These are phyloP conservation scores for Suillus discolor DNA, from an alignment of 768 basidiomycete genomes.

Conservation along the genomic window DNA sequence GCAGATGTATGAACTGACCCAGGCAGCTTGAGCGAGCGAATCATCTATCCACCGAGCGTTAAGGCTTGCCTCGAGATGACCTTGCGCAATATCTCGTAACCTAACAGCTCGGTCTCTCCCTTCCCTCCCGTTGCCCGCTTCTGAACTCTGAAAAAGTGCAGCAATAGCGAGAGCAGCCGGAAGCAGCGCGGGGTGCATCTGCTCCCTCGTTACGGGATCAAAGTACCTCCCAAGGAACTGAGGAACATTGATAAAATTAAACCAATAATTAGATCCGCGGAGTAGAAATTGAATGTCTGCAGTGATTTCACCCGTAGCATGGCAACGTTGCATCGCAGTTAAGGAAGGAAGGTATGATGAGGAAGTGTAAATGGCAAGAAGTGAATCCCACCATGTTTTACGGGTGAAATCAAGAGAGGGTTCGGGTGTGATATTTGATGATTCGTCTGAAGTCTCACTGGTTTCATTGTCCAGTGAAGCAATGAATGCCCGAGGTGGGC, in stretches of 20 bases:
- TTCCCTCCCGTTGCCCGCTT: conserved; percentile 49
- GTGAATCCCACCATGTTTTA: conserved; percentile 80
- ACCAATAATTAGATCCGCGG: conserved; percentile 66
- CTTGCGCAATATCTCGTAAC: conserved; percentile 69
- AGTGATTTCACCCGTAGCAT: conserved; percentile 48
- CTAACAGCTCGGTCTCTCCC: conserved; percentile 60
- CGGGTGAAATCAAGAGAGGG: conserved; percentile 70
- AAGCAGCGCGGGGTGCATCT: conserved; percentile 69
- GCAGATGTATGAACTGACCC: conserved; percentile 47
- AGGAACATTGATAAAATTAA: conserved; percentile 74
- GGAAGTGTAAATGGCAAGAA: conserved; percentile 54
- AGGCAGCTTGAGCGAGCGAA: conserved; percentile 73
- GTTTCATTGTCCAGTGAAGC: conserved; percentile 16
- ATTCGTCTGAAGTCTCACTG: conserved; percentile 17
- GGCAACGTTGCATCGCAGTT: conserved; percentile 46
- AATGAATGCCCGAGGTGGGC: conserved; percentile 13
- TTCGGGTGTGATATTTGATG: conserved; percentile 42
- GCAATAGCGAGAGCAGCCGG: conserved; percentile 64
- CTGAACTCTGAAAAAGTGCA: conserved; percentile 72
- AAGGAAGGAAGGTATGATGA: conserved; percentile 38
- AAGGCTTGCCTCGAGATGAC: conserved; percentile 69
- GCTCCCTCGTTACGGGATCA: conserved; percentile 53
- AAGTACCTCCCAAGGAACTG: conserved; percentile 62
- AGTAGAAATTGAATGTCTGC: conserved; percentile 67
- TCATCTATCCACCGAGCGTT: conserved; percentile 75